A percentile compares a stretch with the other conserved stretches of the same genome.
Evolutionary conservation across 106 monocot genomes (phyloP).

Genomic region (Dioscorea dumetorum): DNA sequence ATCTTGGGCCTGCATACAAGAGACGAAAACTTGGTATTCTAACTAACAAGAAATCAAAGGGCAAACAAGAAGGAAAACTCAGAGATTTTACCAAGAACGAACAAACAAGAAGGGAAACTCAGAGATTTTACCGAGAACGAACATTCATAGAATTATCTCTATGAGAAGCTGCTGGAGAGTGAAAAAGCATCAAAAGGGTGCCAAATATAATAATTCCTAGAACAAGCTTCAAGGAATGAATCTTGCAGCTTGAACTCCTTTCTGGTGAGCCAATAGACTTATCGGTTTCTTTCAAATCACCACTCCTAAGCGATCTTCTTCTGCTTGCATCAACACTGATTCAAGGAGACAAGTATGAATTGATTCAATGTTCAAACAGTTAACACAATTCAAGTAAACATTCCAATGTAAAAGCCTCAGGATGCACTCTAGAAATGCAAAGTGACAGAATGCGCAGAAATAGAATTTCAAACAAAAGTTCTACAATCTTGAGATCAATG

Average conservation of each 20-base stretch:
- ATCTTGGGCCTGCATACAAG: constrained; percentile 27
- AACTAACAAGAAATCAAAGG: neutral
- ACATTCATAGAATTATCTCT: constrained; percentile 2
- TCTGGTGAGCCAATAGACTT: constrained; percentile 13
- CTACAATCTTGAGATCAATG: no score
- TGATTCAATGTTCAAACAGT: no score
- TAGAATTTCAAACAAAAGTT: no score
- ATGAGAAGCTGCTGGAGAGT: constrained; percentile 14
- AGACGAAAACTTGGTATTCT: neutral
- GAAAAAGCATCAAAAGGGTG: constrained; percentile 15
- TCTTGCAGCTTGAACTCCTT: constrained; percentile 19
- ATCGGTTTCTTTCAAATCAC: constrained; percentile 17
- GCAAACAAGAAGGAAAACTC: neutral
- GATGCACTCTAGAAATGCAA: no score
- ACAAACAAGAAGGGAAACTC: neutral
- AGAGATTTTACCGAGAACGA: constrained; percentile 16
- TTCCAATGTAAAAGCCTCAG: no score
- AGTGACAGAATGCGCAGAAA: no score
- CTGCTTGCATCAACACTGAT: constrained; percentile 32
- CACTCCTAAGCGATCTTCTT: constrained; percentile 11
- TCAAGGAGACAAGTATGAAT: neutral
- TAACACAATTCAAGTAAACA: neutral
- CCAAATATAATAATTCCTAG: constrained; percentile 25
- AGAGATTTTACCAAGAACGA: no score
- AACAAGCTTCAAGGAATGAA: constrained; percentile 23